Evolutionary conservation across 352 stramenopile genomes (phyloP), one percentile per base, ranked within the genome.

Genomic region (Globisporangium viniferum): DNA sequence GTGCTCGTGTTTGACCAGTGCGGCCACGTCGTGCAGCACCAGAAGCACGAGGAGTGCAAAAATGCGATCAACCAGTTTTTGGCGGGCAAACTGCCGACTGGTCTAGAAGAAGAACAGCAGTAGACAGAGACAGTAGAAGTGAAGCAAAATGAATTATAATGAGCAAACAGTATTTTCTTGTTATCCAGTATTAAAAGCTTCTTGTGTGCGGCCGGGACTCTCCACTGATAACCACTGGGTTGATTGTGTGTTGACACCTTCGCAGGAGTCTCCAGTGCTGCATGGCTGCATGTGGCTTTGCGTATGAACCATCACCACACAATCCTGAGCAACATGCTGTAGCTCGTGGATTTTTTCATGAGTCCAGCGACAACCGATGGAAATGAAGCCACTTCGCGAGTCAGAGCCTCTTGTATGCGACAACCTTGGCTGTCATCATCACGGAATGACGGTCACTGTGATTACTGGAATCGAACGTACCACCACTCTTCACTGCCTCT

Each of bases 1-100:
- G 57, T 82, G 1, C 64, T 88, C 22, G 69, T 86, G 2, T 79
- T 90, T 66, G 72, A 88, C 6, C 69, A 90, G n/a, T 90, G 82
- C 48, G 84, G 48, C 10, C 62, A 67, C 35, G 44, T 59, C 53
- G 27, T 49, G 15, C 44, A 49, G 44, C 44, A 49, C 44, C 44
- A 49, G 44, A 49, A 49, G 18, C 44, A 49, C 44, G 44, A 49
- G 18, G 44, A 49, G 18, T 49, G 44, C 44, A 49, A 3, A 49
- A 49, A 10, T 5, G 44, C 44, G 44, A 49, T 49, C 44, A 49
- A 49, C 18, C 44, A 49, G 44, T 49, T 49, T 5, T 5, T 49
- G 44, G 18, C 15, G 18, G 18, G 6, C 15, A 49, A 49, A n/a
- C 15, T 22, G 18, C 44, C 18, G 4, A 57, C 51, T 33, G 22